Base-by-base conservation (phyloP, 2,329 filamentous ascomycete species). In the Akanthomyces muscarius region DNA sequence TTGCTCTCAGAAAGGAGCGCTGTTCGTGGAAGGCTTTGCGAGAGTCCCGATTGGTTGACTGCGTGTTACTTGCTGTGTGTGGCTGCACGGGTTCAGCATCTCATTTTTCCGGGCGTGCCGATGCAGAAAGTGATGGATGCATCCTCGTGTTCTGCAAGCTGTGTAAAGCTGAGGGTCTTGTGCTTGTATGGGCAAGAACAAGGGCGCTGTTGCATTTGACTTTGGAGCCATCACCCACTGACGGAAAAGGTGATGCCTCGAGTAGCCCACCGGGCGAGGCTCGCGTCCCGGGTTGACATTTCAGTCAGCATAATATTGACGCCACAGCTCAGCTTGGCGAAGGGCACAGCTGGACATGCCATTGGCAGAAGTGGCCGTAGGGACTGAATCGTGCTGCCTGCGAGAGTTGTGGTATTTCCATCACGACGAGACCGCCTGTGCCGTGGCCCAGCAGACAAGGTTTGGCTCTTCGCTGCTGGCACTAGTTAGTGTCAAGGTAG, bases 1-100 rank as follows among this genome's bases (percentile, higher is more conserved):
- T 50, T 16, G 47, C 47, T 18, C 14, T 3, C 11, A 11, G 25
- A 18, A 33, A 36, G 47, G 41, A 56, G 54, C 54, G 14, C 28
- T 28, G 25, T 18, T 45, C 28, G 13, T 47, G 41, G 14, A 47
- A 13, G 41, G 28, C 16, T 18, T 54, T 54, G 52, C 36, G 16
- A 54, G 25, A 0, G 16, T 33, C 25, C 41, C 41, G 44, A 48
- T 58, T 50, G 42, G 55, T 42, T 38, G 13, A 6, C 23, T 25
- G n/a, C 30, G 25, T 25, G 18, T 48, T 4, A 5, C 18, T 41
- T 42, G 44, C 55, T 8, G 36, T 10, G 14, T 58, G 44, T 58
- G 55, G 44, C 55, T 44, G n/a, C 11, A 33, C 55, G 44, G 28
- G 21, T 58, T 45, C 36, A 33, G 44, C 55, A 58, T 36, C 44